Evolutionary conservation across 2,329 filamentous ascomycete species (phyloP).

Genomic region (Monosporascus cannonballus): DNA sequence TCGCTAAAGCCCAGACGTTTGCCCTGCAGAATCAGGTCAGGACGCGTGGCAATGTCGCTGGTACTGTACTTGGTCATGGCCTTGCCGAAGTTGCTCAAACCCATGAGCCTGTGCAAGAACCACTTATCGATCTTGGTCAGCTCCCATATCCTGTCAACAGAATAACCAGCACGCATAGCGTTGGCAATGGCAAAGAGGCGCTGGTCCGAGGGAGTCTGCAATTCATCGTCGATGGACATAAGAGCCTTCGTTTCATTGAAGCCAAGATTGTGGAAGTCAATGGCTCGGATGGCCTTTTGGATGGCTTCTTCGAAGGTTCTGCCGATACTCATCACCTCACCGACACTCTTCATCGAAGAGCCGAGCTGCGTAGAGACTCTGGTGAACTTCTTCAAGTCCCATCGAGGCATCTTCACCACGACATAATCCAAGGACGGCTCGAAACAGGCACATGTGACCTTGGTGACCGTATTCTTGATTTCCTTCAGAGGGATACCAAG

Average conservation of each 20-base stretch:
- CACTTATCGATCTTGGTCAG: constrained; percentile 98
- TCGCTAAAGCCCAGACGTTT: constrained; percentile 95
- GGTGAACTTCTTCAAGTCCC: constrained; percentile 99
- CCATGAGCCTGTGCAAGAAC: constrained; percentile 91
- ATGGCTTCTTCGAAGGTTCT: constrained; percentile 97
- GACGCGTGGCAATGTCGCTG: constrained; percentile 57
- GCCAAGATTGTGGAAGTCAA: constrained; percentile 91
- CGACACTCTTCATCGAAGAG: constrained; percentile 99
- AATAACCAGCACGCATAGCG: constrained; percentile 91
- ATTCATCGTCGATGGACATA: constrained; percentile 92
- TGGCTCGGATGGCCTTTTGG: constrained; percentile 92
- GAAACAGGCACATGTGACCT: constrained; percentile 94
- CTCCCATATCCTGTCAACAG: constrained; percentile 95
- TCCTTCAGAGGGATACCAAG: constrained; percentile 93
- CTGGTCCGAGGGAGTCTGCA: constrained; percentile 96
- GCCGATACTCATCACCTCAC: constrained; percentile 98
- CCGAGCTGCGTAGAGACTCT: constrained; percentile 92
- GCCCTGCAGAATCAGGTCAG: constrained; percentile 67
- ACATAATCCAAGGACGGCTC: constrained; percentile 97
- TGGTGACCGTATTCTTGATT: constrained; percentile 92
- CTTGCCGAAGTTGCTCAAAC: constrained; percentile 82
- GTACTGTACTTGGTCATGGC: constrained; percentile 62
- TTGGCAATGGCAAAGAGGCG: constrained; percentile 96
- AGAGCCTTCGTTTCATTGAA: constrained; percentile 88
- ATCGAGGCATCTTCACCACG: constrained; percentile 97